A percentile compares a stretch with the other conserved stretches of the same genome.
These are phyloP conservation scores for Naganishia albida DNA, from an alignment of 1,284 basidiomycete genomes.

Conservation along the genomic window DNA sequence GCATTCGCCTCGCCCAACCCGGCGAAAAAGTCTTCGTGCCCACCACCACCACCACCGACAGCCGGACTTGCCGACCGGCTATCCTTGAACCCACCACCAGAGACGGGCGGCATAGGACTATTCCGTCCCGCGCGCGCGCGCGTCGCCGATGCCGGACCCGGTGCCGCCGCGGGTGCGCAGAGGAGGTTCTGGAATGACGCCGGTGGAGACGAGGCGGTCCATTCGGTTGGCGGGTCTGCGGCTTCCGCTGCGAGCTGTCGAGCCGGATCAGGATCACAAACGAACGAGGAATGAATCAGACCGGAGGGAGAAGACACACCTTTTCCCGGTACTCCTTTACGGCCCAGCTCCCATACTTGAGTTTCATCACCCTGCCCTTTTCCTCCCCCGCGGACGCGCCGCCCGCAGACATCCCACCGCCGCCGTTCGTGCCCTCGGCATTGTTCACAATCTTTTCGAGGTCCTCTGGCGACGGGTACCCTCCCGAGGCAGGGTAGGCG, in stretches of 20 bases:
- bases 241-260: slow-evolving; percentile 47
- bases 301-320: slow-evolving; percentile 54
- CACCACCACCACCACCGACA: slow-evolving; percentile 26
- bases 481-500: slow-evolving; percentile 59
- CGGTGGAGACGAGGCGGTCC: slow-evolving; percentile 50
- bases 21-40: slow-evolving; percentile 54
- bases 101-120: slow-evolving; percentile 27
- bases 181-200: slow-evolving; percentile 37
- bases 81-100: slow-evolving; percentile 17
- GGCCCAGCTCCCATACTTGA: slow-evolving; percentile 89
- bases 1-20: slow-evolving; percentile 50
- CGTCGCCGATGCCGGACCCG: slow-evolving; percentile 19
- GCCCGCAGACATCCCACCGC: slow-evolving; percentile 14
- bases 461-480: slow-evolving; percentile 41
- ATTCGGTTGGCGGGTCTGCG: slow-evolving; percentile 45
- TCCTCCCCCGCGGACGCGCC: slow-evolving; percentile 18
- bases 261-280: neutral
- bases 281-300: too few species aligned
- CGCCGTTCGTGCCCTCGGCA: slow-evolving; percentile 17
- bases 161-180: slow-evolving; percentile 1
- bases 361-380: slow-evolving; percentile 56
- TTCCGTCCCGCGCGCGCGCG: slow-evolving; percentile 9
- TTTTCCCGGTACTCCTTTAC: slow-evolving; percentile 89
- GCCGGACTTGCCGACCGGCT: slow-evolving; percentile 32
- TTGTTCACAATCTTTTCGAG: slow-evolving; percentile 18